Conservation (phyloP, 2,329 filamentous ascomycete species). For the Pseudocercospora vitis region DNA sequence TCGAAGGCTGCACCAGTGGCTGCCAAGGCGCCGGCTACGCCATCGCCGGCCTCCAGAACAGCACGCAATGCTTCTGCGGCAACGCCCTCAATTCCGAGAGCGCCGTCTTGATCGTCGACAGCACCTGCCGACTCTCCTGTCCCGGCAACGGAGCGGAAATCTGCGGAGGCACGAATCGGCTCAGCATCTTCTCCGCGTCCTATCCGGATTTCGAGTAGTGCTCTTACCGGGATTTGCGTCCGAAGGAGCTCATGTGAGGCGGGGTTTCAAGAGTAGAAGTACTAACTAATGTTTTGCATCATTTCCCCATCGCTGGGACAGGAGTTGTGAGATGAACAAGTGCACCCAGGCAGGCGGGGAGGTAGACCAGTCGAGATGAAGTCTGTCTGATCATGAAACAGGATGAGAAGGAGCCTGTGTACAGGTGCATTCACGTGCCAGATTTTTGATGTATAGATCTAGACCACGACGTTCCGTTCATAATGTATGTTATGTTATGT, state of each 20-base stretch:
- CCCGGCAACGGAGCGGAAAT: conserved; percentile 33
- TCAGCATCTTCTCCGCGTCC: conserved; percentile 30
- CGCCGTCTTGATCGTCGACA: conserved; percentile 31
- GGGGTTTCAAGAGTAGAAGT: too few species aligned
- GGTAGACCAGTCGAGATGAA: too few species aligned
- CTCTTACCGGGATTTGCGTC: neutral
- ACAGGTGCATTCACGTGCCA: too few species aligned
- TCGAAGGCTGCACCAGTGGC: conserved; percentile 33
- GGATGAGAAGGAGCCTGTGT: too few species aligned
- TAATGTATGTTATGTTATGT: too few species aligned
- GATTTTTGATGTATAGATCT: too few species aligned
- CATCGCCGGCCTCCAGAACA: conserved; percentile 38
- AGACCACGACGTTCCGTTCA: too few species aligned
- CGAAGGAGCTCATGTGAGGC: neutral
- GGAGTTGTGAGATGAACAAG: too few species aligned
- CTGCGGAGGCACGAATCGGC: conserved; percentile 32
- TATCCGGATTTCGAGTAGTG: conserved; percentile 18
- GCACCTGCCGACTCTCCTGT: conserved; percentile 33
- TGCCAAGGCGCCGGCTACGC: conserved; percentile 34
- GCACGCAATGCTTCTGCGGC: conserved; percentile 38
- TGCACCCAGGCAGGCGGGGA: too few species aligned
- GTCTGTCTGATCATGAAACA: too few species aligned
- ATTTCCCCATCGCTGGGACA: too few species aligned
- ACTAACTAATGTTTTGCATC: too few species aligned
- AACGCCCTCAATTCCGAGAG: conserved; percentile 28